phyloP scores from a whole-genome alignment of 2,329 filamentous ascomycete species.

The Blumeria graminis region DNA sequence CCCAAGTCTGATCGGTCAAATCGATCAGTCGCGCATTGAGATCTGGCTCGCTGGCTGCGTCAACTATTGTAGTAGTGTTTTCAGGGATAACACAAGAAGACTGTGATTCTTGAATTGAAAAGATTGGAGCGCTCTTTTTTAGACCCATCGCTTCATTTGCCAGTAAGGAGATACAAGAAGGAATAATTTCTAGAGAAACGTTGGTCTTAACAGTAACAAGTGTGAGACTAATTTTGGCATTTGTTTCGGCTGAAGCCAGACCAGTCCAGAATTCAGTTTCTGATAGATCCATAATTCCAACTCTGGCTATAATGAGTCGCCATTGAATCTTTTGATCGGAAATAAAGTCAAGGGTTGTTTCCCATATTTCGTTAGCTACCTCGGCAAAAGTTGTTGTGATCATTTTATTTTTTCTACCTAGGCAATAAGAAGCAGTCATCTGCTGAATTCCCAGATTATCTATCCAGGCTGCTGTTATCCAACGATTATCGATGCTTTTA shows the following conservation, averaged over 20 bases:
- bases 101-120: conserved; percentile 32
- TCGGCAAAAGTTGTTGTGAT: conserved; percentile 31
- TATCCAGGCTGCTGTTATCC: conserved; percentile 62
- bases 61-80: conserved; percentile 13
- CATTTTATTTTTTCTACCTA: conserved; percentile 32
- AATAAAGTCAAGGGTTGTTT: conserved; percentile 50
- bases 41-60: conserved; percentile 27
- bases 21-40: conserved; percentile 48
- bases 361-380: conserved; percentile 55
- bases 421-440: conserved; percentile 47
- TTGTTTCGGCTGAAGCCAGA: conserved; percentile 26
- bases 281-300: conserved; percentile 38
- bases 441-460: conserved; percentile 54
- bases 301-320: conserved; percentile 53
- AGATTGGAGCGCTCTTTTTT: conserved; percentile 33
- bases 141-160: conserved; percentile 20
- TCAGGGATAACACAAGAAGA: conserved; percentile 21
- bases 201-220: conserved; percentile 40
- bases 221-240: conserved; percentile 27
- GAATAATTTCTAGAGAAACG: conserved; percentile 37
- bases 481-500: conserved; percentile 48
- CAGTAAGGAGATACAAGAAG: conserved; percentile 24
- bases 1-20: conserved; percentile 52
- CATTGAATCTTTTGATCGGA: conserved; percentile 47
- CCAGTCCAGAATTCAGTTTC: conserved; percentile 37